phyloP scores from a whole-genome alignment of 306 rosid genomes.

The Trifolium repens region DNA sequence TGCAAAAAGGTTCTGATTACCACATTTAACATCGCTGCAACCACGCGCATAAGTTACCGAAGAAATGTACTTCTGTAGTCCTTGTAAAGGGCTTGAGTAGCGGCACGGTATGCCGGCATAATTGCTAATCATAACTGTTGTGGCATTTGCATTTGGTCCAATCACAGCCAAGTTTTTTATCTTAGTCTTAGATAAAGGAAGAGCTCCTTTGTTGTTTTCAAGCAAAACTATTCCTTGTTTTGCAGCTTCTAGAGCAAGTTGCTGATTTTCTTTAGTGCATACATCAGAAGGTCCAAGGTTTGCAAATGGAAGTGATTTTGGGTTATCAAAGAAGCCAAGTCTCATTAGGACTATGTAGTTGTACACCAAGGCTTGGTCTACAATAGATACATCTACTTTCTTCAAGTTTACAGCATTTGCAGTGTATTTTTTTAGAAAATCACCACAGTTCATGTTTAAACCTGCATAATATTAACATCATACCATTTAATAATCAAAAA shows the following conservation, averaged over 20 bases:
- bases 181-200: slow-evolving; percentile 53
- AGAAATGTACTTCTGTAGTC: slow-evolving; percentile 57
- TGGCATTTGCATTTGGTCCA: slow-evolving; percentile 82
- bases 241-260: slow-evolving; percentile 73
- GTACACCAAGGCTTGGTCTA: slow-evolving; percentile 76
- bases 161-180: slow-evolving; percentile 52
- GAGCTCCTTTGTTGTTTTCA: slow-evolving; percentile 60
- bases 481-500: slow-evolving; percentile 12
- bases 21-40: slow-evolving; percentile 58
- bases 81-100: slow-evolving; percentile 70
- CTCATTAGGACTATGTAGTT: slow-evolving; percentile 79
- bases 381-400: slow-evolving; percentile 59
- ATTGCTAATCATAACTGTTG: slow-evolving; percentile 70
- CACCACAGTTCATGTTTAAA: slow-evolving; percentile 80
- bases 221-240: slow-evolving; percentile 75
- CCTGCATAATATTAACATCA: slow-evolving; percentile 54
- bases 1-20: slow-evolving; percentile 56
- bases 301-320: slow-evolving; percentile 57
- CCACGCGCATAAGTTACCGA: slow-evolving; percentile 57
- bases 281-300: slow-evolving; percentile 72
- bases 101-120: slow-evolving; percentile 67
- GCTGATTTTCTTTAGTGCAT: slow-evolving; percentile 59
- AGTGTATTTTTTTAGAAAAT: slow-evolving; percentile 58
- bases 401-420: slow-evolving; percentile 61
- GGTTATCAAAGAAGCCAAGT: slow-evolving; percentile 78